These are phyloP conservation scores for Microcyclospora pomicola DNA, from an alignment of 2,329 filamentous ascomycete species.

Conservation along the genomic window DNA sequence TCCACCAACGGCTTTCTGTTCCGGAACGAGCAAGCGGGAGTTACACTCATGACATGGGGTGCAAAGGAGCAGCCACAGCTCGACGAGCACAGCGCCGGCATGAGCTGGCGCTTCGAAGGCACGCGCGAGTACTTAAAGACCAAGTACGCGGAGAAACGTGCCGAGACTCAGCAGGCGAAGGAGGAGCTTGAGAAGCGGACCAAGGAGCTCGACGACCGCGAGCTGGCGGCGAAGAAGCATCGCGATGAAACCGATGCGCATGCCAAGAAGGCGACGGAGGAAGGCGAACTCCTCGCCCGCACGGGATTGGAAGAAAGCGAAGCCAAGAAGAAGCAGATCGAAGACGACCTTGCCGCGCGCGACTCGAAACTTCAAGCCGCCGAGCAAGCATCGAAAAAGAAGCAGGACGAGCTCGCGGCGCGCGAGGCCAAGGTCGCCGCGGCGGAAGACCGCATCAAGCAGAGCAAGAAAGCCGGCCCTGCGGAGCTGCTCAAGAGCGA, in stretches of 20 bases:
- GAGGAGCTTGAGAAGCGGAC: neutral
- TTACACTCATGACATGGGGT: conserved; percentile 4
- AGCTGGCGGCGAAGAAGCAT: conserved; percentile 1
- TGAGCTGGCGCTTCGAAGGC: conserved; percentile 6
- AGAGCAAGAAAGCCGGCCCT: conserved; percentile 4
- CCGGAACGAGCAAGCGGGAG: conserved; percentile 1
- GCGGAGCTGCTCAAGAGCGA: conserved; percentile 1
- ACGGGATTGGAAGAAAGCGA: neutral
- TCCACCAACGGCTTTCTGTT: conserved; percentile 4
- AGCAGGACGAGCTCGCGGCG: conserved; percentile 1
- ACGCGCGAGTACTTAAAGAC: conserved; percentile 5
- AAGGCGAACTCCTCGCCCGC: neutral
- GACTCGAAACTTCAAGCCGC: conserved; percentile 1
- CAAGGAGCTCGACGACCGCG: conserved; percentile 1
- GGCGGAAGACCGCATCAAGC: neutral
- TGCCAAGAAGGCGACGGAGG: neutral
- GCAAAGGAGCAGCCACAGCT: conserved; percentile 2
- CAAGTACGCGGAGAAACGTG: conserved; percentile 1
- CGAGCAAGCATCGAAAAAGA: conserved; percentile 1
- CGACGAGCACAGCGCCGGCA: conserved; percentile 1
- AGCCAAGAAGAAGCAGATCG: conserved; percentile 1
- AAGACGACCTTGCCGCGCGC: neutral
- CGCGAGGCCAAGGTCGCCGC: neutral
- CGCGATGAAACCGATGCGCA: neutral
- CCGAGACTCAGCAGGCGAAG: neutral